Evolutionary conservation across 2,329 filamentous ascomycete genomes (phyloP).

Genomic region (Emericellopsis atlantica): DNA sequence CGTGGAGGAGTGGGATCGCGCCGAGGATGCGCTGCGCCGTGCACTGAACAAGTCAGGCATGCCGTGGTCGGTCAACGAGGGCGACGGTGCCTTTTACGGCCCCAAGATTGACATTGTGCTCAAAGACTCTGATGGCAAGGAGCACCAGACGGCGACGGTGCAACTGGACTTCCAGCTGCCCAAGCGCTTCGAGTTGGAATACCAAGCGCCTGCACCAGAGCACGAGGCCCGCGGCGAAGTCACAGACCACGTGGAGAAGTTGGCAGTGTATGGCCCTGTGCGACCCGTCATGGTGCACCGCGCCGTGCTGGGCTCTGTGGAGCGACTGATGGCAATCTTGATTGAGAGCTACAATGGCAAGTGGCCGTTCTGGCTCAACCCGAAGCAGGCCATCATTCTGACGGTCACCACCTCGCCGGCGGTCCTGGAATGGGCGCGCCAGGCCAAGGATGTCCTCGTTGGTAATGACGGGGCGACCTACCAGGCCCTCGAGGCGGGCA

Average conservation of each 20-base stretch:
- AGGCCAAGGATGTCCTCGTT: constrained; percentile 34
- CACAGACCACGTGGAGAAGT: constrained; percentile 31
- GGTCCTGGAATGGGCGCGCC: constrained; percentile 35
- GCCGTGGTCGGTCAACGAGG: constrained; percentile 62
- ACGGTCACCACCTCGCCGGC: constrained; percentile 52
- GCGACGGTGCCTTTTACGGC: constrained; percentile 82
- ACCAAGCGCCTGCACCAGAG: constrained; percentile 56
- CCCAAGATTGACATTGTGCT: constrained; percentile 86
- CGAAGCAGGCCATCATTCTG: constrained; percentile 62
- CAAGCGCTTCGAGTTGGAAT: constrained; percentile 66
- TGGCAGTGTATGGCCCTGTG: constrained; percentile 44
- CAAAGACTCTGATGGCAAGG: constrained; percentile 67
- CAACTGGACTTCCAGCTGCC: constrained; percentile 86
- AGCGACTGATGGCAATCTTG: constrained; percentile 72
- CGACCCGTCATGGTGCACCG: constrained; percentile 72
- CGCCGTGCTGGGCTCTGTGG: constrained; percentile 72
- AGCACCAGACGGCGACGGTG: constrained; percentile 80
- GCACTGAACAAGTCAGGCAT: constrained; percentile 53
- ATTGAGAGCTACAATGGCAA: constrained; percentile 72
- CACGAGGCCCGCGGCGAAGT: constrained; percentile 40
- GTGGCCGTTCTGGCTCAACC: constrained; percentile 85
- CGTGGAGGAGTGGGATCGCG: constrained; percentile 46
- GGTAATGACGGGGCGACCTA: constrained; percentile 24
- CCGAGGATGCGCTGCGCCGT: constrained; percentile 24
- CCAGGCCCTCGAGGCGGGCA: constrained; percentile 17